Evolutionary conservation across 2,329 filamentous ascomycete genomes (phyloP), one percentile per base, ranked within the genome.

Genomic region (Ascochyta viciae-villosae): DNA sequence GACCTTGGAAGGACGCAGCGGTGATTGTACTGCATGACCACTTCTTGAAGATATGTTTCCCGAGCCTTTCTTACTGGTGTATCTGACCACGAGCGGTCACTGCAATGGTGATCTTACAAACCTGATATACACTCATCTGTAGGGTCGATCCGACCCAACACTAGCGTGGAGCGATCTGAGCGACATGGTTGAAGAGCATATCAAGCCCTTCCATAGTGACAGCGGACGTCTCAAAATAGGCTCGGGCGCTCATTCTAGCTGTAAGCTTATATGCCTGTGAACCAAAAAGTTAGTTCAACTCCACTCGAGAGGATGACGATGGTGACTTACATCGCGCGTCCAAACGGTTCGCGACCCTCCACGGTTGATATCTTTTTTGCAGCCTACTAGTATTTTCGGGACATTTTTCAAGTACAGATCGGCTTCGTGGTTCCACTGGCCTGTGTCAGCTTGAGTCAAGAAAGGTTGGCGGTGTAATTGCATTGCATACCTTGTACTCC

Each of bases 161-260:
- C 33, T 35, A 45, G 6, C 52, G 41, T 31, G 40, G 19, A 6
- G 41, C 8, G 6, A 50, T 45, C 40, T 50, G 45, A 6, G 48
- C 54, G 16, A 55, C 51, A 15, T 65, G 61, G 13, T 57, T 43
- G 29, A 64, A 66, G 5, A 65, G 34, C 19, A 55, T 53, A 2
- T 55, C 51, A 3, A 65, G 43, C 4, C 59, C 59, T 43, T 52
- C 47, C 19, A 26, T 51, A 4, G 48, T 53, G 10, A 45, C 27
- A 15, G 53, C 57, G 7, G 64, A 64, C 10, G 62, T 62, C 38
- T 62, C 58, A 26, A 66, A 63, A 27, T 65, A 65, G 3, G 58
- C 64, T 19, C 56, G 44, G 1, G 61, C 59, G 2, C 40, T 41
- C 8, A 64, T 64, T n/a, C 48, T 53, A 6, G 42, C 45, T n/a